Conservation (phyloP, 208 protist genomes). For the Vickermania spadyakhi region DNA sequence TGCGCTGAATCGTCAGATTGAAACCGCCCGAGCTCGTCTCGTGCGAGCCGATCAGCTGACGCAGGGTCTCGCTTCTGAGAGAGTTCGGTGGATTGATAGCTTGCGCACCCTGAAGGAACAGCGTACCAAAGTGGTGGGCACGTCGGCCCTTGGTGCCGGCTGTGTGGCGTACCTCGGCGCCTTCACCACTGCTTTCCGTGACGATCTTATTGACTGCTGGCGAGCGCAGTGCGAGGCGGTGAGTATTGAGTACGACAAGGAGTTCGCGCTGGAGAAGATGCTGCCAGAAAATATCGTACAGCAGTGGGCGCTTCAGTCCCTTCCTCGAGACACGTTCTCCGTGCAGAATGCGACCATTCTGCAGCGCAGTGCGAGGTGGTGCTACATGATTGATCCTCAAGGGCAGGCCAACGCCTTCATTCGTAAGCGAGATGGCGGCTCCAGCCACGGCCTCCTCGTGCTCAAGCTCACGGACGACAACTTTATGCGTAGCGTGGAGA, state of each 20-base stretch:
- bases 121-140: constrained; percentile 55
- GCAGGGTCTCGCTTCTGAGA: constrained; percentile 73
- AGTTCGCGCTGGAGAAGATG: constrained; percentile 81
- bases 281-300: constrained; percentile 83
- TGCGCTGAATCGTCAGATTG: constrained; percentile 80
- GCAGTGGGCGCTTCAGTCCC: constrained; percentile 89
- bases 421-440: constrained; percentile 50
- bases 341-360: constrained; percentile 89
- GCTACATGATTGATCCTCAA: constrained; percentile 92
- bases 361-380: constrained; percentile 79
- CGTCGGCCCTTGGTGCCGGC: constrained; percentile 73
- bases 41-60: constrained; percentile 84
- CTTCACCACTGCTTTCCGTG: constrained; percentile 79
- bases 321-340: constrained; percentile 91
- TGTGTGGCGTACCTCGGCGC: constrained; percentile 87
- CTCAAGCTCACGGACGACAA: constrained; percentile 88
- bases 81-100: constrained; percentile 58
- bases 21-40: constrained; percentile 69
- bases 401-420: constrained; percentile 93
- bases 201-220: constrained; percentile 55
- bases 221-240: constrained; percentile 39
- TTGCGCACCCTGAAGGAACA: constrained; percentile 56
- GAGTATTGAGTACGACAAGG: constrained; percentile 43
- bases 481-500: constrained; percentile 90
- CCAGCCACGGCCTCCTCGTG: constrained; percentile 69